A percentile compares a stretch with the other conserved stretches of the same genome.
Conservation (phyloP, 2,329 filamentous ascomycete genomes). For the Aaosphaeria pasadenensis region DNA sequence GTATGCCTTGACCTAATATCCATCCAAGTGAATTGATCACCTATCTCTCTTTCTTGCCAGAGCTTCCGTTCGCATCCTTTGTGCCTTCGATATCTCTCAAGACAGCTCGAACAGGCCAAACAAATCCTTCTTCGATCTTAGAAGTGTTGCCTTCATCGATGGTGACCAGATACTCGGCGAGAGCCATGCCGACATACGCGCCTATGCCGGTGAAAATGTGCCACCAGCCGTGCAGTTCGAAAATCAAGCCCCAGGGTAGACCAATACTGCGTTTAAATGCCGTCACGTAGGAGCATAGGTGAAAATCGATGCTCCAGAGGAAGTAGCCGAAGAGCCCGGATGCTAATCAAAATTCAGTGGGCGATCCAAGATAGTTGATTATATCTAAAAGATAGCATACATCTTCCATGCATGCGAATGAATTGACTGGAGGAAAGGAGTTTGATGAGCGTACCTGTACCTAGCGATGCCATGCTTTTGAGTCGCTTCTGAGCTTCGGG, state of each 20-base stretch:
- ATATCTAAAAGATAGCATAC: too few species aligned
- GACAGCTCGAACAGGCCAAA: conserved; percentile 32
- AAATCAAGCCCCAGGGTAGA: conserved; percentile 53
- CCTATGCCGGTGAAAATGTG: conserved; percentile 59
- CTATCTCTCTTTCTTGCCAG: neutral
- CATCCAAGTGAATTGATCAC: too few species aligned
- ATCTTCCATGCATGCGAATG: too few species aligned
- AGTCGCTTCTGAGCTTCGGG: conserved; percentile 18
- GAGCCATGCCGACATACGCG: conserved; percentile 43
- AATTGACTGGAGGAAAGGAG: neutral
- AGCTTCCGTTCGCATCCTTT: neutral
- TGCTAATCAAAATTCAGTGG: neutral
- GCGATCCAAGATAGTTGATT: too few species aligned
- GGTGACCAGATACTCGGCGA: conserved; percentile 36
- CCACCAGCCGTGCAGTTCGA: conserved; percentile 65
- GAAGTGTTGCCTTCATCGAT: conserved; percentile 24
- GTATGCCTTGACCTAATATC: too few species aligned
- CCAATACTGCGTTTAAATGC: conserved; percentile 46
- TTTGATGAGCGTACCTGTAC: conserved; percentile 18
- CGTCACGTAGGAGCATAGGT: conserved; percentile 51
- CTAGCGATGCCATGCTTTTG: conserved; percentile 23
- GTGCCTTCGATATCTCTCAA: conserved; percentile 24
- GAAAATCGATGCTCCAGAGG: conserved; percentile 58
- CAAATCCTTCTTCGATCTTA: conserved; percentile 30
- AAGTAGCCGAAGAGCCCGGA: conserved; percentile 49